Conservation (phyloP, 1,284 basidiomycete species). For the Apiotrichum siamense region DNA sequence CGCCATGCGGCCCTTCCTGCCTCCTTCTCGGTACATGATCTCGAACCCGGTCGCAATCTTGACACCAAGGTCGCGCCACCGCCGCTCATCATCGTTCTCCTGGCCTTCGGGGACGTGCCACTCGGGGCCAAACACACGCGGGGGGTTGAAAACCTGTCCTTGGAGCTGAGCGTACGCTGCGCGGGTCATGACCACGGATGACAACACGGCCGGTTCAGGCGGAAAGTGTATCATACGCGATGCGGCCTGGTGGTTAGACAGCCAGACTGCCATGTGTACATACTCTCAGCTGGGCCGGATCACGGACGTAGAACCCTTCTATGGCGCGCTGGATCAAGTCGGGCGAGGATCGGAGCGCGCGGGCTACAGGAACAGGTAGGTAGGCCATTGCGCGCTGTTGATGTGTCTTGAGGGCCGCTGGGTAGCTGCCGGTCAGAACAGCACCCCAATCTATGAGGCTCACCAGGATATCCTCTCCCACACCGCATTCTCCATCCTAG, state of each 20-base stretch:
- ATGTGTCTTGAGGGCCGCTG: constrained; percentile 61
- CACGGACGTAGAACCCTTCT: constrained; percentile 87
- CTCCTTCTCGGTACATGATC: constrained; percentile 78
- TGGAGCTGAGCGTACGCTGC: constrained; percentile 87
- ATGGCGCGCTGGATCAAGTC: constrained; percentile 74
- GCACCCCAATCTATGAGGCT: constrained; percentile 12
- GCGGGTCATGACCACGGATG: constrained; percentile 68
- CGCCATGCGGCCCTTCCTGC: constrained; percentile 50
- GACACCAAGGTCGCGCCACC: constrained; percentile 78
- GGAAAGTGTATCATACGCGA: constrained; percentile 83
- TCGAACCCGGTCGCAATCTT: constrained; percentile 92
- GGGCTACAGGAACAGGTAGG: constrained; percentile 70
- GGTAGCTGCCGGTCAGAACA: constrained; percentile 56
- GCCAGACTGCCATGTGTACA: constrained; percentile 30
- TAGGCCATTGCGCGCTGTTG: constrained; percentile 73
- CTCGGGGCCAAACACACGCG: constrained; percentile 70
- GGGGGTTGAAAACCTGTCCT: constrained; percentile 86
- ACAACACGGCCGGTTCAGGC: constrained; percentile 59
- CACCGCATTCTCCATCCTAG: constrained; percentile 57
- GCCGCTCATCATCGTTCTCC: constrained; percentile 55
- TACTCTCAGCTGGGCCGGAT: constrained; percentile 78
- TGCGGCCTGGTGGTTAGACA: constrained; percentile 55
- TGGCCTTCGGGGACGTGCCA: constrained; percentile 50
- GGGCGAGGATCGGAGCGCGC: constrained; percentile 60
- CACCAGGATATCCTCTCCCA: constrained; percentile 65